Conservation (phyloP, 306 rosid species). For the Crataegus laevigata region DNA sequence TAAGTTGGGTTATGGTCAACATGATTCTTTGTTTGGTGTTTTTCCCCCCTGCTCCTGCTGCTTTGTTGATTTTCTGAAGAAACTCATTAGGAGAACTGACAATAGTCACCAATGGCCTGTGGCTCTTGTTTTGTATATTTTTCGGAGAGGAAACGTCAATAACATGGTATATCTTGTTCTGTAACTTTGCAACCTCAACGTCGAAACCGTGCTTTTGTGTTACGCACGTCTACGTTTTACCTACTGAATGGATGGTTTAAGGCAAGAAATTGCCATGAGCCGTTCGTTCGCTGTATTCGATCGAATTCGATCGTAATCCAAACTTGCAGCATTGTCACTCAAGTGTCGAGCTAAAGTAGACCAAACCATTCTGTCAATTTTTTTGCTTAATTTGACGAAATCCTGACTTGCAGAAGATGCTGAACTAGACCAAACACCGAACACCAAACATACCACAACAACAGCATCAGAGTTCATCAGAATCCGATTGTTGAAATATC, state of each 20-base stretch:
- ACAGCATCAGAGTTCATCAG: background rate
- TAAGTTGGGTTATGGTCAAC: constrained; percentile 57
- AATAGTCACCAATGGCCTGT: constrained; percentile 42
- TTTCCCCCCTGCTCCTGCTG: constrained; percentile 35
- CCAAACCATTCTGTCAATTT: background rate
- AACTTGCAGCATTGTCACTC: background rate
- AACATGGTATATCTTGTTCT: constrained; percentile 59
- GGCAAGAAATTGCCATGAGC: background rate
- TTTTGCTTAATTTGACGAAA: background rate
- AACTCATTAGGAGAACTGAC: constrained; percentile 50
- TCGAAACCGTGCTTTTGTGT: background rate
- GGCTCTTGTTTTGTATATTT: constrained; percentile 70
- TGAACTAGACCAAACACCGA: too few species aligned
- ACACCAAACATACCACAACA: background rate
- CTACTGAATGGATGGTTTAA: background rate
- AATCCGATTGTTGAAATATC: constrained; percentile 14
- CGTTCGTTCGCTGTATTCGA: background rate
- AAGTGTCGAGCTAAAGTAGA: background rate
- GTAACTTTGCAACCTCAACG: constrained; percentile 34
- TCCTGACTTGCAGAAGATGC: too few species aligned
- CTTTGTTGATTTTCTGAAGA: constrained; percentile 55
- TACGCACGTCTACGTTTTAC: too few species aligned
- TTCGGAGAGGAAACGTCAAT: constrained; percentile 51
- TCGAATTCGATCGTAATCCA: too few species aligned
- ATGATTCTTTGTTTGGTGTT: constrained; percentile 74